A percentile compares a stretch with the other conserved stretches of the same genome.
Conservation (phyloP, 2,329 filamentous ascomycete species). For the Whalleya microplaca region DNA sequence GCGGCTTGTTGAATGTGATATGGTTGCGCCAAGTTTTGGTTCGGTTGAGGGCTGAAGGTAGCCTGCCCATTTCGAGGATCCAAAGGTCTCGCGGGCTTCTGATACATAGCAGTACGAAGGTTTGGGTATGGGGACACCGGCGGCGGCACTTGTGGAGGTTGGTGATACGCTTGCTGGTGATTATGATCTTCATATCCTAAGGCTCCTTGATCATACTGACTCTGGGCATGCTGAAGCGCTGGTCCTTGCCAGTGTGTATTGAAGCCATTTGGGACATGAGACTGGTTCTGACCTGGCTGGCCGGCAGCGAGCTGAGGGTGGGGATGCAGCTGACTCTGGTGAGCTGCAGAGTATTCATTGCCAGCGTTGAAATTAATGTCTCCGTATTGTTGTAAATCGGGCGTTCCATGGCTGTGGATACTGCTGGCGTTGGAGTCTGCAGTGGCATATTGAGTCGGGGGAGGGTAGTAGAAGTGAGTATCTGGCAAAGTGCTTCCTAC, state of each 20-base stretch:
- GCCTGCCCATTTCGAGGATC: conserved; percentile 1
- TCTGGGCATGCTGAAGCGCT: conserved; percentile 3
- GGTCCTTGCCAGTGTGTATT: conserved; percentile 7
- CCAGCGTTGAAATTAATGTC: conserved; percentile 3
- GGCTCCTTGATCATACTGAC: conserved; percentile 1
- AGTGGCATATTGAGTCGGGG: background rate
- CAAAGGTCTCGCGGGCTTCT: background rate
- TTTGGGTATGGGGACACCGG: background rate
- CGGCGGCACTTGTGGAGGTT: background rate
- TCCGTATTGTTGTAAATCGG: conserved; percentile 2
- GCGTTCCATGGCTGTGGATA: conserved; percentile 7
- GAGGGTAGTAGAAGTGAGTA: background rate
- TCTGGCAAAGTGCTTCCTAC: background rate
- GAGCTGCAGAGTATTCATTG: background rate
- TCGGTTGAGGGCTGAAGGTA: background rate
- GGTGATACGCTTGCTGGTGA: conserved; percentile 5
- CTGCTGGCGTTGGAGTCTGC: background rate
- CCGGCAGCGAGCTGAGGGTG: background rate
- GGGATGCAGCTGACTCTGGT: conserved; percentile 1
- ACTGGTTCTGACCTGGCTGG: conserved; percentile 1
- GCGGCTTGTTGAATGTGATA: background rate
- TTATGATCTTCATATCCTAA: conserved; percentile 4
- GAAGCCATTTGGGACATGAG: conserved; percentile 6
- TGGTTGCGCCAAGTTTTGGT: background rate
- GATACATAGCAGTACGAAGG: background rate